A percentile compares a stretch with the other conserved stretches of the same genome.
These are phyloP conservation scores for Aspergillus carbonarius DNA, from an alignment of 2,329 filamentous ascomycete genomes.

Conservation along the genomic window DNA sequence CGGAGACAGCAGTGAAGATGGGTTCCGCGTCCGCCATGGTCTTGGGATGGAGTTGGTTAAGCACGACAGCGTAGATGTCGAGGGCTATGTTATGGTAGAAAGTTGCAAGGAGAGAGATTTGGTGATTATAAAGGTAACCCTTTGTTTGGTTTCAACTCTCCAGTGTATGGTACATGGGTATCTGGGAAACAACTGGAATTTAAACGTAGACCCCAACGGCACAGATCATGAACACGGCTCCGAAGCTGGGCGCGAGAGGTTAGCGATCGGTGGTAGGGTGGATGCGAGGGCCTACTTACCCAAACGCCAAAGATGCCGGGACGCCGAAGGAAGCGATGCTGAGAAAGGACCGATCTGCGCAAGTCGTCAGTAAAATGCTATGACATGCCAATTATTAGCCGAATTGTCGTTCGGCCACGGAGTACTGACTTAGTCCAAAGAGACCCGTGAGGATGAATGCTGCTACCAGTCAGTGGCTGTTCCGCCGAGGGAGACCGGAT, in stretches of 20 bases:
- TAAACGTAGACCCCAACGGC: slow-evolving; percentile 98
- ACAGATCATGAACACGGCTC: slow-evolving; percentile 98
- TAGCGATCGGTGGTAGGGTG: slow-evolving; percentile 9
- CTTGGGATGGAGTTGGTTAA: slow-evolving; percentile 2
- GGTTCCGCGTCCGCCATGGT: slow-evolving; percentile 32
- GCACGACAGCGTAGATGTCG: slow-evolving; percentile 11
- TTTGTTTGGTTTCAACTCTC: slow-evolving; percentile 26
- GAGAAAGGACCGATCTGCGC: slow-evolving; percentile 73
- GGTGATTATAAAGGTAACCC: slow-evolving; percentile 36
- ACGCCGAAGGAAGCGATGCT: slow-evolving; percentile 76
- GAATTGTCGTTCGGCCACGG: neutral
- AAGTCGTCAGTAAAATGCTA: slow-evolving; percentile 10
- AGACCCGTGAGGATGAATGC: slow-evolving; percentile 69
- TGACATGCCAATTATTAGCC: neutral
- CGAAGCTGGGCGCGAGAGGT: slow-evolving; percentile 61
- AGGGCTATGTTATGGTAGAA: slow-evolving; percentile 17
- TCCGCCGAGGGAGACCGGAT: neutral
- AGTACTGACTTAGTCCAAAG: slow-evolving; percentile 77
- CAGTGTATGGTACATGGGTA: slow-evolving; percentile 35
- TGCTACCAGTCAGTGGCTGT: slow-evolving; percentile 29
- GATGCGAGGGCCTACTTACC: slow-evolving; percentile 59
- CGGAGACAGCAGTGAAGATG: slow-evolving; percentile 61
- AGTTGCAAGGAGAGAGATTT: slow-evolving; percentile 20
- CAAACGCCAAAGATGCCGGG: slow-evolving; percentile 84
- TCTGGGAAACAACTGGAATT: slow-evolving; percentile 27